Base-by-base conservation (phyloP, 2,329 filamentous ascomycete species). In the Davidsoniella australis region DNA sequence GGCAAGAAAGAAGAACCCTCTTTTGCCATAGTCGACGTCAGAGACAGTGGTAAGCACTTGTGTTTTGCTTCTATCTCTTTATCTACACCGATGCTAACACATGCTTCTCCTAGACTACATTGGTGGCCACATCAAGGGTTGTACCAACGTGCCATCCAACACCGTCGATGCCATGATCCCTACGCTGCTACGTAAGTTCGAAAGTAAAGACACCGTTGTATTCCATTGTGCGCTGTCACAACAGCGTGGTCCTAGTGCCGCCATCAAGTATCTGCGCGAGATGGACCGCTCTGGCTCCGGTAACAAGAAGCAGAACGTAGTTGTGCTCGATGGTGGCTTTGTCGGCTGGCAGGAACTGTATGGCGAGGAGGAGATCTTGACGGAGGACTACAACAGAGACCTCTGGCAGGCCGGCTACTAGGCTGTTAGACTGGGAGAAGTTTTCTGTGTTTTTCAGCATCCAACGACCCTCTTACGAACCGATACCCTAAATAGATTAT, bases 201-300 rank as follows among this genome's bases (percentile, higher is more conserved):
- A 77, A 55, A 78, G 81, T 60, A 87, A 86, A 63, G 76, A 91
- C 50, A 81, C 74, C 9, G 86, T 98, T 12, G 76, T 98, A 1
- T 98, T 98, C 63, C 91, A 98, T 67, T 98, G 91, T 65, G 83
- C 85, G 16, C 69, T 96, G 49, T 89, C 82, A 56, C 91, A 96
- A 68, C 83, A 94, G 66, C 73, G 91, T 1, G 91, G 91, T 0
- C 91, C 91, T 0, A 75, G 75, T 46, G 87, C 89, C 3, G 91
- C 91, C 3, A 66, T 94, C 57, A 72, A 73, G 58, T 96, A 95
- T 63, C 57, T 88, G 53, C 69, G 82, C 36, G 50, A 51, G 37
- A 41, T 45, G 10, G 36, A 50, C 29, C 48, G 45, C 4, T 17
- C 45, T 1, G 47, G 29, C 5, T 10, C 41, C n/a, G 16, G 40